phyloP scores from a whole-genome alignment of 225 moss, liverwort and hornwort species.

The Sphagnum tenellum region DNA sequence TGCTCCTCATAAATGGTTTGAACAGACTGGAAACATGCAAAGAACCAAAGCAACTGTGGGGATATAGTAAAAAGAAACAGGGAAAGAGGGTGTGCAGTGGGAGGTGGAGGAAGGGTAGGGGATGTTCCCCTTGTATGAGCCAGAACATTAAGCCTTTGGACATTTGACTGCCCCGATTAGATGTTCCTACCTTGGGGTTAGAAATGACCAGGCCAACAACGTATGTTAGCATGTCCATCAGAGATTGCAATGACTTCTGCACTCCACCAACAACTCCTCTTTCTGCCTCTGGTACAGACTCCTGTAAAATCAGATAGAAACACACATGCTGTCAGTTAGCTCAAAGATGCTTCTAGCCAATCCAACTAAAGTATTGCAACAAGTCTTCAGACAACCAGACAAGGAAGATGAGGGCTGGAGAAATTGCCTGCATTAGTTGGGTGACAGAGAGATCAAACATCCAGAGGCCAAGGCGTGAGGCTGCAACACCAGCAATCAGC shows the following conservation, averaged over 20 bases:
- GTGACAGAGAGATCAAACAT: constrained; percentile 97
- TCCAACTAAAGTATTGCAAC: background rate
- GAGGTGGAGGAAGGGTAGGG: too few relatives aligned
- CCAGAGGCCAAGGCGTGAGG: constrained; percentile 95
- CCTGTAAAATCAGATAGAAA: constrained; percentile 28
- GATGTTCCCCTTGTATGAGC: too few relatives aligned
- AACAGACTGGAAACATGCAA: too few relatives aligned
- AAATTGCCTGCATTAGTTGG: constrained; percentile 85
- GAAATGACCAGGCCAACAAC: constrained; percentile 65
- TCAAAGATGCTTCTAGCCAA: background rate
- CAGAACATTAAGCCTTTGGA: background rate
- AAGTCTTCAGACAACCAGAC: background rate
- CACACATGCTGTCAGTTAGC: too few relatives aligned
- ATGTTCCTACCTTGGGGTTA: constrained; percentile 60
- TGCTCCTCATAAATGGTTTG: too few relatives aligned
- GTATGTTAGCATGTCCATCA: constrained; percentile 89
- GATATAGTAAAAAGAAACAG: too few relatives aligned
- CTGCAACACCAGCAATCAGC: constrained; percentile 74
- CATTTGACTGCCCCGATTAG: background rate
- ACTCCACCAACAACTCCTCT: constrained; percentile 92
- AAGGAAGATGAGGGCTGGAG: background rate
- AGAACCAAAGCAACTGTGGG: too few relatives aligned
- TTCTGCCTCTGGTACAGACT: constrained; percentile 60
- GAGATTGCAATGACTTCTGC: constrained; percentile 84
- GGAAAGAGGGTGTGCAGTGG: too few relatives aligned